Conservation (phyloP, 2,329 filamentous ascomycete genomes). For the Mycocentrospora acerina region DNA sequence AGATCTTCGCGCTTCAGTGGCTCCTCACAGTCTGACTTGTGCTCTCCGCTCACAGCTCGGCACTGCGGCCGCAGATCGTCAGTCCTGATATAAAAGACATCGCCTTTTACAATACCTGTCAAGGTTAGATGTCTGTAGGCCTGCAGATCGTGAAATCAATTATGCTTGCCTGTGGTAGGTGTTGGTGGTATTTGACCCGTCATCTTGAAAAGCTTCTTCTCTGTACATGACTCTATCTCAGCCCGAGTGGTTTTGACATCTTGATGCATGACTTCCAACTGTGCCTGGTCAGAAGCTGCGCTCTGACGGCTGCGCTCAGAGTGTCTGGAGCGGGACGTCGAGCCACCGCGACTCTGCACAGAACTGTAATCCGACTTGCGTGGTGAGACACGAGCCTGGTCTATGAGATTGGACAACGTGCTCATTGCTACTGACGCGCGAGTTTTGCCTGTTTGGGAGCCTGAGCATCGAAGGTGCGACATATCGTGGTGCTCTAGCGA, state of each 20-base stretch:
- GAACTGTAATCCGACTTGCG: conserved; percentile 21
- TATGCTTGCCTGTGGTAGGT: conserved; percentile 19
- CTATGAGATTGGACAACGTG: conserved; percentile 28
- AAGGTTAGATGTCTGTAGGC: background rate
- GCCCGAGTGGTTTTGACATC: conserved; percentile 41
- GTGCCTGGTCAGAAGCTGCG: conserved; percentile 11
- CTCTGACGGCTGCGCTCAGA: conserved; percentile 22
- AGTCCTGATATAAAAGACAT: conserved; percentile 17
- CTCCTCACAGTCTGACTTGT: conserved; percentile 9
- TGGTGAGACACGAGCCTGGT: conserved; percentile 22
- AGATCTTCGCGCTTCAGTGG: conserved; percentile 31
- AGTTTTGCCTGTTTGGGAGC: conserved; percentile 16
- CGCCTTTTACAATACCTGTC: conserved; percentile 6
- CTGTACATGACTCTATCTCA: conserved; percentile 43
- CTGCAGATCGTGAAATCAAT: background rate
- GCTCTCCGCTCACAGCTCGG: conserved; percentile 14
- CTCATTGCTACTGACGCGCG: conserved; percentile 16
- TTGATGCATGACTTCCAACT: conserved; percentile 21
- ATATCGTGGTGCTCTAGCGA: conserved; percentile 11
- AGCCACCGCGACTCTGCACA: conserved; percentile 15
- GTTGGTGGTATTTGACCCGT: conserved; percentile 32
- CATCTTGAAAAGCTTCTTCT: conserved; percentile 39
- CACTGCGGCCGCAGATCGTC: conserved; percentile 25
- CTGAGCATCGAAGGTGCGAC: conserved; percentile 13
- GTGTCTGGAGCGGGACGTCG: conserved; percentile 25